Percentiles rank a stretch among this genome's conserved stretches.
These are phyloP conservation scores for Mesembryanthemum crystallinum DNA, from an alignment of 148 eudicot genomes.

Conservation along the genomic window DNA sequence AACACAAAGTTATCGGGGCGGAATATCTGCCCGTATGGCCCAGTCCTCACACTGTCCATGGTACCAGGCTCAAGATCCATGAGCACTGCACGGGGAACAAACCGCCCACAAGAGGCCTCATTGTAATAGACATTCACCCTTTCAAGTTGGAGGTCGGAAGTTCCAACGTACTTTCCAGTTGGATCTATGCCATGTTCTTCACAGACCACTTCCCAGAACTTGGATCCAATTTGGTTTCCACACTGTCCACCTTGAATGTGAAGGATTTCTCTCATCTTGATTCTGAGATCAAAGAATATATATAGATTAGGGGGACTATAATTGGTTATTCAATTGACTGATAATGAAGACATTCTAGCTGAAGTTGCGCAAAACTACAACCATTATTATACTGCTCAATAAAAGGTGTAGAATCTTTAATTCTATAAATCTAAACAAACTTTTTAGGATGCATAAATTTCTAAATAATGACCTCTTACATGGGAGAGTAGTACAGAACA, in stretches of 20 bases:
- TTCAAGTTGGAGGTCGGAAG: slow-evolving; percentile 38
- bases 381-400: no score
- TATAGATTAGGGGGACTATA: neutral
- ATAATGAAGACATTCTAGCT: no score
- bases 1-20: slow-evolving; percentile 45
- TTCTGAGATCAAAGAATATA: neutral
- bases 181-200: slow-evolving; percentile 44
- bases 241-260: slow-evolving; percentile 45
- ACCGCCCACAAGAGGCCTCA: slow-evolving; percentile 43
- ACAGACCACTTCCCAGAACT: slow-evolving; percentile 42
- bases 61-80: slow-evolving; percentile 52
- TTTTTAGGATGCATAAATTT: no score
- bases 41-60: slow-evolving; percentile 45
- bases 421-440: no score
- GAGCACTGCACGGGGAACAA: slow-evolving; percentile 43
- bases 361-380: no score
- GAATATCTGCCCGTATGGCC: slow-evolving; percentile 40
- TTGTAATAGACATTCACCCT: slow-evolving; percentile 43
- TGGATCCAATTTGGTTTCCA: slow-evolving; percentile 42
- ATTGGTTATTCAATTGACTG: neutral
- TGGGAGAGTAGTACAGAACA: neutral
- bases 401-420: no score
- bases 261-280: slow-evolving; percentile 44
- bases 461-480: no score
- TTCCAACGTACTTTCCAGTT: slow-evolving; percentile 34